Evolutionary conservation across 2,329 filamentous ascomycete genomes (phyloP).

Genomic region (Botrytis squamosa): DNA sequence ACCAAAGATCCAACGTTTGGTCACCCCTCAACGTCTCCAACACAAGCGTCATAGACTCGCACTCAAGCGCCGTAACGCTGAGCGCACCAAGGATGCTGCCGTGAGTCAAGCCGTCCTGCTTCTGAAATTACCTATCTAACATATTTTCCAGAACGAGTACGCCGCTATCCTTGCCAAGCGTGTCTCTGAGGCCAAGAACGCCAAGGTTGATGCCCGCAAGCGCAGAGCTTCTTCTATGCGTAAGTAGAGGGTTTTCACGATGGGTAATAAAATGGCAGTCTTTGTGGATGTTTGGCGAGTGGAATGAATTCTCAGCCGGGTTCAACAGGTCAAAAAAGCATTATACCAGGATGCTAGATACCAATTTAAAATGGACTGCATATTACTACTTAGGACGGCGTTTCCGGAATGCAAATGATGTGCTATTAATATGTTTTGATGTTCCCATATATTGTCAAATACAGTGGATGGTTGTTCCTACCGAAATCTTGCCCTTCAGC

Average conservation of each 20-base stretch:
- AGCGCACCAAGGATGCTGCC: slow-evolving; percentile 98
- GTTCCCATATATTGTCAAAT: background rate
- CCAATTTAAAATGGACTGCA: slow-evolving; percentile 19
- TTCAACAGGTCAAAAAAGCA: slow-evolving; percentile 18
- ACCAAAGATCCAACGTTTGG: slow-evolving; percentile 98
- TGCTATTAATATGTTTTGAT: slow-evolving; percentile 13
- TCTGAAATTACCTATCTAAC: background rate
- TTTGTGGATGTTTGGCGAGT: slow-evolving; percentile 17
- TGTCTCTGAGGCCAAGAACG: slow-evolving; percentile 91
- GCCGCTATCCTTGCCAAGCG: slow-evolving; percentile 94
- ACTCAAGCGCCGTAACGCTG: slow-evolving; percentile 96
- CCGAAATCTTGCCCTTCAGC: background rate
- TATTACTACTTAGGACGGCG: slow-evolving; percentile 22
- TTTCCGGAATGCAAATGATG: slow-evolving; percentile 21
- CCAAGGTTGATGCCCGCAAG: slow-evolving; percentile 94
- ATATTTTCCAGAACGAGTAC: slow-evolving; percentile 78
- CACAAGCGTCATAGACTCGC: slow-evolving; percentile 98
- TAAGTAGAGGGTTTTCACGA: slow-evolving; percentile 58
- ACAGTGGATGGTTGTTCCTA: background rate
- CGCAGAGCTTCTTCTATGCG: slow-evolving; percentile 92
- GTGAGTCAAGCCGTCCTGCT: slow-evolving; percentile 56
- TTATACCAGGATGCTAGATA: slow-evolving; percentile 23
- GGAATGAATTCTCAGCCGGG: slow-evolving; percentile 18
- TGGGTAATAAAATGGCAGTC: slow-evolving; percentile 16
- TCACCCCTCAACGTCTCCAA: slow-evolving; percentile 99